Conservation (phyloP, 768 basidiomycete genomes). For the Naganishia vaughanmartiniae region DNA sequence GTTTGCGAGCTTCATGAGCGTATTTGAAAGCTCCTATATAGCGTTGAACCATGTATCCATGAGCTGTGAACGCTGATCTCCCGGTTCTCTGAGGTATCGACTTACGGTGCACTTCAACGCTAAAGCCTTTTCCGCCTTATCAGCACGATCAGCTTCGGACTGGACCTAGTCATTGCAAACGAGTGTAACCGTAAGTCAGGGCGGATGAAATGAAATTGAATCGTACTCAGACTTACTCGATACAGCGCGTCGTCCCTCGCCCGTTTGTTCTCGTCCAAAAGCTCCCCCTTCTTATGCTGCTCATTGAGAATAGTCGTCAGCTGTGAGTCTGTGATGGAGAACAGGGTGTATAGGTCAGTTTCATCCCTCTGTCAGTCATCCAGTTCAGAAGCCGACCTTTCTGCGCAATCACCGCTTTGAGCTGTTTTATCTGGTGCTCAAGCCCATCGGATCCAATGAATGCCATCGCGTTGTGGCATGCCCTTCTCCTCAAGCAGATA, state of each 20-base stretch:
- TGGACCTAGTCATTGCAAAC: conserved; percentile 34
- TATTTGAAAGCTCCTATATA: conserved; percentile 43
- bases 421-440: conserved; percentile 42
- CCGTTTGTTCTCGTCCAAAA: conserved; percentile 36
- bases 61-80: background rate
- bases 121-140: conserved; percentile 37
- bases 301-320: conserved; percentile 45
- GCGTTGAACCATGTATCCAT: background rate
- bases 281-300: conserved; percentile 38
- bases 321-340: background rate
- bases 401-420: conserved; percentile 43
- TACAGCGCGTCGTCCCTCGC: conserved; percentile 43
- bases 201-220: background rate
- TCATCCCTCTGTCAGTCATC: background rate
- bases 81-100: background rate
- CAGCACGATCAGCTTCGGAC: conserved; percentile 41
- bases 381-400: conserved; percentile 41
- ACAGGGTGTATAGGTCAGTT: background rate
- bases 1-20: conserved; percentile 43
- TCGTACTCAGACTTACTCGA: conserved; percentile 30
- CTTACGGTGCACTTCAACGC: conserved; percentile 34
- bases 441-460: conserved; percentile 48
- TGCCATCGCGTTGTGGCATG: conserved; percentile 38
- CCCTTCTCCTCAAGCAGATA: background rate
- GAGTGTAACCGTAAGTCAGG: background rate